Percentiles rank a stretch among this genome's conserved stretches.
Conservation (phyloP, 148 eudicot species). For the Mesembryanthemum crystallinum region DNA sequence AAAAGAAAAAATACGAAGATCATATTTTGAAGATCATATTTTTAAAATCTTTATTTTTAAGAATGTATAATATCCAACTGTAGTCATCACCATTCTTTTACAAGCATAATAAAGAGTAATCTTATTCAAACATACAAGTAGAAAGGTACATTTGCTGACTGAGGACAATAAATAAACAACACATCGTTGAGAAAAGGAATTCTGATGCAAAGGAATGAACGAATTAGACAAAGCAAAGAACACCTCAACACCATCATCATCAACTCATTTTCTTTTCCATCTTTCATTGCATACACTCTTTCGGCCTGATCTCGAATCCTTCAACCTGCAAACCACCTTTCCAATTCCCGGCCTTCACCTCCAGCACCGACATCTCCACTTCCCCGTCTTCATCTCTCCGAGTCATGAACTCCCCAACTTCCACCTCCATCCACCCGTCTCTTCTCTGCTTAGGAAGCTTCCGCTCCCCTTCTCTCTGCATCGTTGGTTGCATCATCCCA, state of each 20-base stretch:
- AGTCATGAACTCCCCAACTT: slow-evolving; percentile 46
- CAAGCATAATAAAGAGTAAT: no score
- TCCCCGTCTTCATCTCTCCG: slow-evolving; percentile 32
- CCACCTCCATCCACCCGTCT: slow-evolving; percentile 68
- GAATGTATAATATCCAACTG: no score
- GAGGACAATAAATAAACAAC: no score
- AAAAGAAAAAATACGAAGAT: no score
- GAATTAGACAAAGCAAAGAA: neutral
- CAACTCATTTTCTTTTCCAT: neutral
- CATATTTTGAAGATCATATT: no score
- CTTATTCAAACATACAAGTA: no score
- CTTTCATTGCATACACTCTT: neutral
- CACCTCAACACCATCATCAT: neutral
- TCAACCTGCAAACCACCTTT: slow-evolving; percentile 52
- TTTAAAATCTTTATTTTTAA: no score
- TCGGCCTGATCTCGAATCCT: slow-evolving; percentile 68
- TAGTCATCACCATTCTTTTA: no score
- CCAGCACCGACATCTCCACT: slow-evolving; percentile 41
- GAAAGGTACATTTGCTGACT: no score
- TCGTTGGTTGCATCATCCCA: neutral
- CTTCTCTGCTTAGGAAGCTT: slow-evolving; percentile 36
- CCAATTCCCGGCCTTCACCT: slow-evolving; percentile 32
- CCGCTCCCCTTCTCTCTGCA: neutral
- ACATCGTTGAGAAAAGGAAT: no score
- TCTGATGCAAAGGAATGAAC: neutral